Evolutionary conservation across 352 stramenopile genomes (phyloP), one percentile per base, ranked within the genome.

Genomic region (Globisporangium rhizosaccharum): DNA sequence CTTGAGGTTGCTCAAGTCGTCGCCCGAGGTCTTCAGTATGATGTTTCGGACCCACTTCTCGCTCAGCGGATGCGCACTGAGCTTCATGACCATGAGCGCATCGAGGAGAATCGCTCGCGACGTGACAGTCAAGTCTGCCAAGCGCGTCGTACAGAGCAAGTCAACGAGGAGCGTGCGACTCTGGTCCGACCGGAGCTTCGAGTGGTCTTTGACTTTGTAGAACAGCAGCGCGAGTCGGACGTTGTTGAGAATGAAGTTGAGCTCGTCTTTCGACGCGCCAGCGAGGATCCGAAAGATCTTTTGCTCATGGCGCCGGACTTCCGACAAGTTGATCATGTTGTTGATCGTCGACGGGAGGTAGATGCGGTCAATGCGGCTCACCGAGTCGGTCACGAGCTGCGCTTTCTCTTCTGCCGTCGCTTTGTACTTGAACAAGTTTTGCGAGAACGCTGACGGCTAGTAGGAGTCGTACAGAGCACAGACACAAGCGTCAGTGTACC

Each of bases 21-120:
- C 93, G 46, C 95, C 92, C 51, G 88, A 86, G 3, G 96, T 99
- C 65, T 96, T 98, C 7, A 98, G 61, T 51, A 99, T 94, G 61
- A 99, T 97, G 65, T 99, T 98, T 15, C 85, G 81, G 42, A 98
- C 96, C 90, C 96, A 99, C 17, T 97, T 89, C 73, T 99, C 96
- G 36, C 88, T 84, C 68, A 92, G 70, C 7, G 84, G 79, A 69
- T 98, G 96, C 4, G 97, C 97, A 48, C 92, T 93, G 41, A 99
- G 78, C 66, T 97, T 98, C 82, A 99, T 96, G 26, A 98, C 85
- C 84, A 99, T 98, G 23, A 99, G 69, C n/a, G 93, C 96, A 65
- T 98, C 91, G 7, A 99, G 59, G 12, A 99, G 65, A 30, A 98
- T 84, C 11, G 96, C 95, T 17, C 93, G 82, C 28, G 90, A 96